Conservation (phyloP, 106 monocot species). For the Hemerocallis citrina region DNA sequence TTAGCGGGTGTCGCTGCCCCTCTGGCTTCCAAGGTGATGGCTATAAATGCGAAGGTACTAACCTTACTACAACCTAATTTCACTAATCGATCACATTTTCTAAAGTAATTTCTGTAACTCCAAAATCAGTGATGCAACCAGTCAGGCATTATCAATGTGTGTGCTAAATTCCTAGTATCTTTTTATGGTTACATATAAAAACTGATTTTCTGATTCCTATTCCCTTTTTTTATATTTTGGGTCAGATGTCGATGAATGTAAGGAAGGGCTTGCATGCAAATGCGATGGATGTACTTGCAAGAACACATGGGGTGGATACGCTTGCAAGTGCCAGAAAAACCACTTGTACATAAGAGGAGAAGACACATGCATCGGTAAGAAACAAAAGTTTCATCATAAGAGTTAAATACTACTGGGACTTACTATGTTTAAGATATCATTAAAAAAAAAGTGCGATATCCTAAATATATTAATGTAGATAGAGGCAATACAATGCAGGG, state of each 20-base stretch:
- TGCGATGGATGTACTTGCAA: slow-evolving; percentile 80
- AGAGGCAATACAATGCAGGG: no score
- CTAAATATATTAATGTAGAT: no score
- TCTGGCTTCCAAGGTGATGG: slow-evolving; percentile 77
- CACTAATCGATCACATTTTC: no score
- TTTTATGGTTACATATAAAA: not conserved
- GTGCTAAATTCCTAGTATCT: not conserved
- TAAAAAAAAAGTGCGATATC: no score
- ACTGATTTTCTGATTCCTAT: no score
- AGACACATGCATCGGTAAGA: slow-evolving; percentile 78
- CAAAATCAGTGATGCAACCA: no score
- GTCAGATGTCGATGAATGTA: slow-evolving; percentile 83
- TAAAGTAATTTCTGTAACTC: no score
- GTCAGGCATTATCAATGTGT: no score
- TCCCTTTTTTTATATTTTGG: not conserved
- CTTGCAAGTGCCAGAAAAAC: slow-evolving; percentile 79
- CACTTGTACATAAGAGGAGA: slow-evolving; percentile 64
- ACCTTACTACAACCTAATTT: not conserved
- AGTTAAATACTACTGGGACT: no score
- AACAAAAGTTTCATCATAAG: not conserved
- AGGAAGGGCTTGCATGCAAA: slow-evolving; percentile 62
- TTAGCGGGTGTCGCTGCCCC: slow-evolving; percentile 72
- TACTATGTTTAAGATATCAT: no score
- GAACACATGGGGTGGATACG: slow-evolving; percentile 90
- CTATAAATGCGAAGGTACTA: slow-evolving; percentile 61